Evolutionary conservation across 495 filamentous ascomycete genomes (phyloP), one percentile per base, ranked within the genome.

Genomic region (Neurospora discreta): DNA sequence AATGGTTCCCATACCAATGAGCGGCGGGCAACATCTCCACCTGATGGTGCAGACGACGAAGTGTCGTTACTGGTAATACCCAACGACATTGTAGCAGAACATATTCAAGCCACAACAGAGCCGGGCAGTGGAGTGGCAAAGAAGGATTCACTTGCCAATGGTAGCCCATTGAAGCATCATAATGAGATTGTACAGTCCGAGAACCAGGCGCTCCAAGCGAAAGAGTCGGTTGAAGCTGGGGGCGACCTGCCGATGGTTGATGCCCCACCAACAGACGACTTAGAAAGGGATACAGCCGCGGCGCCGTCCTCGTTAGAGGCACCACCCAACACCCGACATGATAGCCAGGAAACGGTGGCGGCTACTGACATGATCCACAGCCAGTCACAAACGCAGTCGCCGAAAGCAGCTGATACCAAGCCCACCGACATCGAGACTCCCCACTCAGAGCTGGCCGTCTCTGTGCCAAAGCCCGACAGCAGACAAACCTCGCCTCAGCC

Each of bases 391-490:
- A 87, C 82, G 67, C 82, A 83, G 38, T 85, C 89, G 1, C 89
- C 90, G 1, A 85, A 83, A 23, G 89, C 89, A 10, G 84, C 89
- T n/a, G 88, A 87, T 68, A 90, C 89, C 8, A 91, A 90, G 69
- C 88, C 89, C 40, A 91, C 90, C 1, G 91, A 92, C 52, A 81
- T 85, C 1, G 90, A 91, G 70, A 92, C 90, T 13, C 83, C 87
- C 40, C 88, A 88, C 18, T 91, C 90, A 11, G 83, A 85, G 2
- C 85, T 89, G n/a, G 78, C 81, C 43, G 77, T 83, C 7, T 78
- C 75, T 44, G 76, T 74, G 2, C 75, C 74, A 39, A 80, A 80
- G 68, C 73, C 73, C 33, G 80, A 81, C 41, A 84, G 82, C 72
- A 80, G 84, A 70, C 81, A 78, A 60, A 79, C 79, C 2, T 83